Conservation (phyloP, 2,329 filamentous ascomycete species). For the Botrytis medusae region DNA sequence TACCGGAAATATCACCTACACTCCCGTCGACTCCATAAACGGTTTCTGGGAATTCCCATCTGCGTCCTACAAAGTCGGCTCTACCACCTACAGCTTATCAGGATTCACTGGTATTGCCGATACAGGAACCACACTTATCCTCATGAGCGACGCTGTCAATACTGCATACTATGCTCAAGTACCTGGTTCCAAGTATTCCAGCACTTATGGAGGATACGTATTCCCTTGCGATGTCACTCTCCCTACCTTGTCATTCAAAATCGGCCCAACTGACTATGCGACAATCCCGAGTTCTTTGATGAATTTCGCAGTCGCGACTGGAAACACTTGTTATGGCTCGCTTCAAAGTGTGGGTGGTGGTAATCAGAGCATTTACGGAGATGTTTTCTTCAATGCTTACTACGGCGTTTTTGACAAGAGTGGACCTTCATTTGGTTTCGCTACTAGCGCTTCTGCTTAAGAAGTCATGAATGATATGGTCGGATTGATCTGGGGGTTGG, state of each 20-base stretch:
- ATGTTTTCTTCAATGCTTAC: constrained; percentile 40
- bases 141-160: constrained; percentile 41
- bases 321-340: constrained; percentile 41
- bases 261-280: constrained; percentile 38
- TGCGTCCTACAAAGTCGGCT: constrained; percentile 49
- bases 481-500: not conserved
- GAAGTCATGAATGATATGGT: not conserved
- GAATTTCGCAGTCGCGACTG: constrained; percentile 38
- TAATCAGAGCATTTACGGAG: constrained; percentile 38
- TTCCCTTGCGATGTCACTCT: constrained; percentile 42
- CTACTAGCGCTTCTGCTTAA: constrained; percentile 25
- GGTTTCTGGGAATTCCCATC: constrained; percentile 58
- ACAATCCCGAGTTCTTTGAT: constrained; percentile 41
- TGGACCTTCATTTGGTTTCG: constrained; percentile 37
- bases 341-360: constrained; percentile 40
- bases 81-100: constrained; percentile 46
- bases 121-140: constrained; percentile 45
- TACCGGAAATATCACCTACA: constrained; percentile 53
- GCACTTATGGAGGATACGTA: constrained; percentile 39
- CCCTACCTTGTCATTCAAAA: constrained; percentile 40
- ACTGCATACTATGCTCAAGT: constrained; percentile 42
- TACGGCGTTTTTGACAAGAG: constrained; percentile 36
- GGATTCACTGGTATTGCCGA: constrained; percentile 41
- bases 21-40: constrained; percentile 46
- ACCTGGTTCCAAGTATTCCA: constrained; percentile 36